phyloP scores from a whole-genome alignment of 495 filamentous ascomycete genomes.

The Penicillium maclennaniae region DNA sequence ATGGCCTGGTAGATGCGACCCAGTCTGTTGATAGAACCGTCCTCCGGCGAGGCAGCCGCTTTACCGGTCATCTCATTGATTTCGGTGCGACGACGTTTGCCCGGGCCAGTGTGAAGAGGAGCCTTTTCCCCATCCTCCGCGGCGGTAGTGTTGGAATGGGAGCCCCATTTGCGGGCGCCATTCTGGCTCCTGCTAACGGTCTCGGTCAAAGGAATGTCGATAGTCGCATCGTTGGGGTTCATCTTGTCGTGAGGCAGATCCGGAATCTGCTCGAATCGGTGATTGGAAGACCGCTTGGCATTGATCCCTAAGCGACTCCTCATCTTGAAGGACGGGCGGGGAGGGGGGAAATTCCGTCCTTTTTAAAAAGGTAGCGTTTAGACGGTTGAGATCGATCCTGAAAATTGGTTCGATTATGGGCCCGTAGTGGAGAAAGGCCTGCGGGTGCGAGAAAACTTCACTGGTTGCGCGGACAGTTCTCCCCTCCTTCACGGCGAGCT shows the following conservation, averaged over 20 bases:
- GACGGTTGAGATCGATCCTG: constrained; percentile 6
- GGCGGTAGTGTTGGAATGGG: constrained; percentile 24
- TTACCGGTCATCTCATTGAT: constrained; percentile 46
- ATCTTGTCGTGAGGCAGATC: constrained; percentile 36
- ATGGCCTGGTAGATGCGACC: constrained; percentile 85
- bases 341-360: not conserved
- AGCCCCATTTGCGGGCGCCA: constrained; percentile 39
- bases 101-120: constrained; percentile 46
- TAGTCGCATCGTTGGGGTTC: constrained; percentile 56
- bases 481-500: not conserved
- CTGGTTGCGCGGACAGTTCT: not conserved
- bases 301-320: constrained; percentile 30
- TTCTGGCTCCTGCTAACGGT: constrained; percentile 43
- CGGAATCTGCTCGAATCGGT: constrained; percentile 48
- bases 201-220: constrained; percentile 53
- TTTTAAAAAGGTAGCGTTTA: constrained; percentile 7
- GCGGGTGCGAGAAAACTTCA: not conserved
- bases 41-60: constrained; percentile 47
- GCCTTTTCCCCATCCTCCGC: constrained; percentile 41
- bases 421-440: constrained; percentile 1
- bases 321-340: constrained; percentile 22
- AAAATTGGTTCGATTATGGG: not conserved
- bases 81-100: constrained; percentile 43
- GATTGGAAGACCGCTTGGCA: constrained; percentile 36
- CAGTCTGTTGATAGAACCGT: constrained; percentile 70